A percentile compares a stretch with the other conserved stretches of the same genome.
Conservation (phyloP, 192 early-diverging fungal genomes). For the Coemansia sp. region DNA sequence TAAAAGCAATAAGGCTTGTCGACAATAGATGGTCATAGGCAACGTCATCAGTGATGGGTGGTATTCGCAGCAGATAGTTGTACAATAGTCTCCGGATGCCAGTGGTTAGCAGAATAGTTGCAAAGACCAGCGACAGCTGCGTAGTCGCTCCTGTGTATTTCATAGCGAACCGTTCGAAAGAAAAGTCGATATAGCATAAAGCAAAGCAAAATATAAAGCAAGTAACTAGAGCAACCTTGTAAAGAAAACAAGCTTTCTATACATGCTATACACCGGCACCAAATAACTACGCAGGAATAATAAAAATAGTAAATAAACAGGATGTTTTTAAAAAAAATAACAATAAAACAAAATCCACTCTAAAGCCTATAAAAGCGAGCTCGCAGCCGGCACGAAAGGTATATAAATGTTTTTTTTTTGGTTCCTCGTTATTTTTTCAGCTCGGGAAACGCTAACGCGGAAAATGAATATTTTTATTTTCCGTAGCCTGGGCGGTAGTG, state of each 20-base stretch:
- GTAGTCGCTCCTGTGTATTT: conserved; percentile 27
- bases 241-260: too few species aligned
- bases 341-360: background rate
- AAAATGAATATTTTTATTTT: too few species aligned
- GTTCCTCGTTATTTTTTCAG: background rate
- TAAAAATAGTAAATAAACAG: background rate
- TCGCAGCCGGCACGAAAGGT: background rate
- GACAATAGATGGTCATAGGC: conserved; percentile 31
- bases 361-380: background rate
- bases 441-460: too few species aligned
- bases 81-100: conserved; percentile 22
- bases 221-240: too few species aligned
- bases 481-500: too few species aligned
- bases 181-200: background rate
- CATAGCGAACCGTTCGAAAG: conserved; percentile 1
- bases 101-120: conserved; percentile 24
- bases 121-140: conserved; percentile 25
- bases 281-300: background rate
- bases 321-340: background rate
- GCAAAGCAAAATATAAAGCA: background rate
- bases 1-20: conserved; percentile 25
- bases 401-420: background rate
- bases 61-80: conserved; percentile 21
- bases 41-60: conserved; percentile 29
- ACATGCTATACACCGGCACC: background rate